Percentiles rank a stretch among this genome's conserved stretches.
Conservation (phyloP, 2,329 filamentous ascomycete genomes). For the Claviceps quebecensis region DNA sequence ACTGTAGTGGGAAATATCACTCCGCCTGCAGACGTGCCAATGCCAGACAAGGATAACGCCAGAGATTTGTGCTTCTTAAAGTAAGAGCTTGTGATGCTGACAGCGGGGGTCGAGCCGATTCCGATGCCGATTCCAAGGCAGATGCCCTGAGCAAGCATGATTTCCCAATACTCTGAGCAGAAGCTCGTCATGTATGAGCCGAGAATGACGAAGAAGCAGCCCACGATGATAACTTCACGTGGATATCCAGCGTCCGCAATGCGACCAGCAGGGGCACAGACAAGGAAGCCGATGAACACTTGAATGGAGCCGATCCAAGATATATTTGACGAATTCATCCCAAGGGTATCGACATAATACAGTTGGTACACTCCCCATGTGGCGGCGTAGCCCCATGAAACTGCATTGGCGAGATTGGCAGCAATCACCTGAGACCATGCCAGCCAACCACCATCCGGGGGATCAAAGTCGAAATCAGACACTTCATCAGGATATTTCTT, state of each 20-base stretch:
- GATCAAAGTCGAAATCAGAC: slow-evolving; percentile 2
- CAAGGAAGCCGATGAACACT: slow-evolving; percentile 33
- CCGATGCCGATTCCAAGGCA: slow-evolving; percentile 39
- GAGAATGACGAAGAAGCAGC: slow-evolving; percentile 27
- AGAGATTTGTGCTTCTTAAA: slow-evolving; percentile 42
- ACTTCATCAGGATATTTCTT: neutral
- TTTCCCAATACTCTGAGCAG: slow-evolving; percentile 33
- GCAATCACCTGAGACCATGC: slow-evolving; percentile 39
- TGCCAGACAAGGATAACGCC: slow-evolving; percentile 45
- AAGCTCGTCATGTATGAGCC: slow-evolving; percentile 35
- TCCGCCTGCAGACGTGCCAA: slow-evolving; percentile 42
- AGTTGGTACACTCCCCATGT: slow-evolving; percentile 42
- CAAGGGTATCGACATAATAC: slow-evolving; percentile 25
- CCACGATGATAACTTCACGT: slow-evolving; percentile 24
- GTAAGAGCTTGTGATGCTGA: slow-evolving; percentile 48
- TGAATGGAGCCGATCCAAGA: slow-evolving; percentile 36
- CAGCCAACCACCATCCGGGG: slow-evolving; percentile 29
- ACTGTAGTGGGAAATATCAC: slow-evolving; percentile 43
- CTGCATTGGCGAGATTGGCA: slow-evolving; percentile 30
- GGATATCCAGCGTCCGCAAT: slow-evolving; percentile 37
- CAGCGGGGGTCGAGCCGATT: slow-evolving; percentile 42
- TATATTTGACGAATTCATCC: slow-evolving; percentile 20
- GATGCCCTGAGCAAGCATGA: slow-evolving; percentile 39
- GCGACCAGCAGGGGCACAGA: slow-evolving; percentile 33
- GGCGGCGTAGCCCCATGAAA: slow-evolving; percentile 36